Conservation (phyloP, 352 stramenopile species). For the Pythium myriotylum region DNA sequence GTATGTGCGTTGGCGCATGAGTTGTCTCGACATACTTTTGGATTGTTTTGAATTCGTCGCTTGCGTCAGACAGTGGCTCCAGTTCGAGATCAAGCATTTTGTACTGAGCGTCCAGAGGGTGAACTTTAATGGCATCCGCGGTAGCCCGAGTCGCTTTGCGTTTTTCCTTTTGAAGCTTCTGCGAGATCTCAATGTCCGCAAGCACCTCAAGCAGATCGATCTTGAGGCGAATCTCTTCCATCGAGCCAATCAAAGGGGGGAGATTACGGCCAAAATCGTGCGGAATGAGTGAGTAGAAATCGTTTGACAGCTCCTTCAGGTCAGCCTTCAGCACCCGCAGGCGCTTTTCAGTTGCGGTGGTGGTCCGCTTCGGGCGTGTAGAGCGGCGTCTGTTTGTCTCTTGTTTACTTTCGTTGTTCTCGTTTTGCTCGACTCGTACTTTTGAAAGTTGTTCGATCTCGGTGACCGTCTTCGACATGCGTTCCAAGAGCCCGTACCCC, state of each 20-base stretch:
- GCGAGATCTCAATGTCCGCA: conserved; percentile 63
- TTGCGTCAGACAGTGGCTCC: conserved; percentile 35
- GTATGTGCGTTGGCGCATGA: conserved; percentile 48
- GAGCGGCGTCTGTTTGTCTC: conserved; percentile 19
- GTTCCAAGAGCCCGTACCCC: conserved; percentile 57
- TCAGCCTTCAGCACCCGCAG: conserved; percentile 27
- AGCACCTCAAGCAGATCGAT: conserved; percentile 64
- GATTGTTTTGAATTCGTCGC: conserved; percentile 58
- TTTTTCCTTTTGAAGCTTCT: conserved; percentile 51
- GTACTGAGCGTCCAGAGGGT: conserved; percentile 62
- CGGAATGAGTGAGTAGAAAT: conserved; percentile 76
- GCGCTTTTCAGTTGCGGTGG: conserved; percentile 19
- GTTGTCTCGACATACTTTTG: conserved; percentile 64
- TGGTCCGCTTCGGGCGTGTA: conserved; percentile 28
- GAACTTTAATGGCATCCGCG: conserved; percentile 13
- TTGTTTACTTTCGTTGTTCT: not conserved
- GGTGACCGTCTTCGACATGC: conserved; percentile 43
- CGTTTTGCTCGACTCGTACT: not conserved
- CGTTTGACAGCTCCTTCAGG: conserved; percentile 58
- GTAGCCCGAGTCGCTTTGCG: conserved; percentile 6
- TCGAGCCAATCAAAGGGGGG: conserved; percentile 52
- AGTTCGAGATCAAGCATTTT: conserved; percentile 52
- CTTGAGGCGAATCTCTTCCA: conserved; percentile 61
- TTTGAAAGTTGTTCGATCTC: conserved; percentile 41
- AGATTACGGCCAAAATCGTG: conserved; percentile 64